Percentiles rank a stretch among this genome's conserved stretches.
Evolutionary conservation across 2,329 filamentous ascomycete species (phyloP).

Genomic region (Cladophialophora immunda): DNA sequence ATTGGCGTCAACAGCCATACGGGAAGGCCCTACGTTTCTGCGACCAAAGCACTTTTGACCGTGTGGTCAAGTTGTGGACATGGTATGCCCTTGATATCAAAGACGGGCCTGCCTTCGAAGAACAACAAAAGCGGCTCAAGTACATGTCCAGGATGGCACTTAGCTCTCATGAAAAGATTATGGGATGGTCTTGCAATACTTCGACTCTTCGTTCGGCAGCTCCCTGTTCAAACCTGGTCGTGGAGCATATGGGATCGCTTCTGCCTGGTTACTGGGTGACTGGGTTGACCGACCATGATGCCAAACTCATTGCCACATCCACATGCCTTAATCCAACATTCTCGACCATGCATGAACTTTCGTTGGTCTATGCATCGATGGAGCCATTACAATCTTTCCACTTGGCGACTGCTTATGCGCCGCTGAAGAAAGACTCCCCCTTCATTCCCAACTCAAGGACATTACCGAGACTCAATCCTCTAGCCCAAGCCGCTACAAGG

Average conservation of each 20-base stretch:
- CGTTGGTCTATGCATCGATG: background rate
- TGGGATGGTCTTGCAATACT: background rate
- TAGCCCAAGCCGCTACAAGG: background rate
- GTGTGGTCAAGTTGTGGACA: background rate
- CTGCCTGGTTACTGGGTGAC: background rate
- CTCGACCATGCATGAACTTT: background rate
- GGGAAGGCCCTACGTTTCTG: background rate
- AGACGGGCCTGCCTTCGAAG: background rate
- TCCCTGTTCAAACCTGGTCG: background rate
- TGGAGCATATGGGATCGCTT: background rate
- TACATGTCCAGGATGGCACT: background rate
- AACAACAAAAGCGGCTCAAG: background rate
- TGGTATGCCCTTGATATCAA: background rate
- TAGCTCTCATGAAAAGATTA: background rate
- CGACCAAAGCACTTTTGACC: background rate
- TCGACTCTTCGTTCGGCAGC: background rate
- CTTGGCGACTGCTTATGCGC: background rate
- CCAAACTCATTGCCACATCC: background rate
- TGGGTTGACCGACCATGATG: background rate
- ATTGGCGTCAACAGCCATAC: background rate
- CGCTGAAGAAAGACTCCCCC: background rate
- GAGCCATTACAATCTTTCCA: conserved; percentile 1
- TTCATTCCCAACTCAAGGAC: background rate
- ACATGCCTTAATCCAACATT: background rate
- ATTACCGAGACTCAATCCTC: background rate